These are phyloP conservation scores for Lathyrus tuberosus DNA, from an alignment of 306 rosid genomes.

Conservation along the genomic window DNA sequence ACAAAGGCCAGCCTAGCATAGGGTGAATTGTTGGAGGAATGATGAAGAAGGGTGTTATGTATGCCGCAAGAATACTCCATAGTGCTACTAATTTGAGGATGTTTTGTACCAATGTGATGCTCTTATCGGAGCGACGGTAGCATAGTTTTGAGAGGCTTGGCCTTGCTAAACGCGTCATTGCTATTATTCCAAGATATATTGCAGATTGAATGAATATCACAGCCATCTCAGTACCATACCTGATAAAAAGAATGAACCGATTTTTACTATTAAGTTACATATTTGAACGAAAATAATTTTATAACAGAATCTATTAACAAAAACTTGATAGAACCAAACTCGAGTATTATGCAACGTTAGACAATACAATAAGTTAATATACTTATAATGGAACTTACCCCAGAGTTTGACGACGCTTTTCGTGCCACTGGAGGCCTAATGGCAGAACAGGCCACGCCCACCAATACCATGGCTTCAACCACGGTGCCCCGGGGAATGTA, in stretches of 20 bases:
- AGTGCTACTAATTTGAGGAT: constrained; percentile 57
- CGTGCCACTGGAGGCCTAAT: constrained; percentile 88
- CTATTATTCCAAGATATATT: constrained; percentile 60
- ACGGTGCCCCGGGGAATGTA: constrained; percentile 89
- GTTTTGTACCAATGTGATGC: constrained; percentile 50
- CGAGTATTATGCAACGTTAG: neutral
- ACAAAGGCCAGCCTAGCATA: constrained; percentile 75
- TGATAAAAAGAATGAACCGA: constrained; percentile 34
- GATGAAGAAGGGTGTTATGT: constrained; percentile 61
- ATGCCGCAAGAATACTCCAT: constrained; percentile 78
- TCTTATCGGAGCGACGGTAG: constrained; percentile 70
- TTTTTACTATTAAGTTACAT: constrained; percentile 7
- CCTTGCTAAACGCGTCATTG: constrained; percentile 68
- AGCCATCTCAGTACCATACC: constrained; percentile 76
- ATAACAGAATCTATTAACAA: too few species aligned
- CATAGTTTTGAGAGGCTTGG: constrained; percentile 76
- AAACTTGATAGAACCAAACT: neutral
- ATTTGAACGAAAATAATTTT: neutral
- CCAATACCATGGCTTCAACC: constrained; percentile 99
- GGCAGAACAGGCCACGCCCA: constrained; percentile 99
- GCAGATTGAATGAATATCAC: constrained; percentile 57
- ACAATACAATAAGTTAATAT: neutral
- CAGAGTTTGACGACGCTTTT: constrained; percentile 67
- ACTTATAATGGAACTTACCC: constrained; percentile 56
- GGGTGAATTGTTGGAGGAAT: constrained; percentile 89